Percentiles rank a stretch among this genome's conserved stretches.
Conservation (phyloP, 176 grass and related monocot species). For the Metroxylon sagu region DNA sequence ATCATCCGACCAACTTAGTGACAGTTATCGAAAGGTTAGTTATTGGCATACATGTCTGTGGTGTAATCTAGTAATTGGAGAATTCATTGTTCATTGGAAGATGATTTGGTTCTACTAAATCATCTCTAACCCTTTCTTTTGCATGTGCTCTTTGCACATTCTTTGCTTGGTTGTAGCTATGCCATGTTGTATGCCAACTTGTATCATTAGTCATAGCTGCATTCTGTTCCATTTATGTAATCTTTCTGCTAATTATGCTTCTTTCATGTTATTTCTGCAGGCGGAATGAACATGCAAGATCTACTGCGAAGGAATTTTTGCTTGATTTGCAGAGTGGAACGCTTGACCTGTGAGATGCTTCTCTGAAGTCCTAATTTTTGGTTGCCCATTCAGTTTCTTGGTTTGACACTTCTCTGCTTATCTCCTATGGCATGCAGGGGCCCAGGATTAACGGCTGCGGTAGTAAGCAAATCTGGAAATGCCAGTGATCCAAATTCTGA, state of each 20-base stretch:
- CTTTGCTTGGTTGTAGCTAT: neutral
- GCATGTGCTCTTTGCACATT: neutral
- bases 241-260: neutral
- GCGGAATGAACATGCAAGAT: conserved; percentile 40
- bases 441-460: conserved; percentile 45
- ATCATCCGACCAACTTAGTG: conserved; percentile 93
- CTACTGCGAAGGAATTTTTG: conserved; percentile 65
- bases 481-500: conserved; percentile 81
- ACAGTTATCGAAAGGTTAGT: conserved; percentile 90
- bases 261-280: conserved; percentile 9
- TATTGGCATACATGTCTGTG: conserved; percentile 11
- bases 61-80: no score
- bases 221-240: neutral
- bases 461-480: conserved; percentile 40
- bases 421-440: conserved; percentile 40
- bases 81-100: no score
- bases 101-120: no score
- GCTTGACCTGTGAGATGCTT: conserved; percentile 74
- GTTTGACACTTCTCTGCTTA: neutral
- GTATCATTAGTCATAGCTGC: no score
- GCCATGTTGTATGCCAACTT: no score
- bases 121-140: neutral
- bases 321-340: conserved; percentile 89
- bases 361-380: neutral
- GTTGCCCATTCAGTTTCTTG: conserved; percentile 1